Evolutionary conservation across 352 stramenopile genomes (phyloP), one percentile per base, ranked within the genome.

Genomic region (Phytophthora foliorum): DNA sequence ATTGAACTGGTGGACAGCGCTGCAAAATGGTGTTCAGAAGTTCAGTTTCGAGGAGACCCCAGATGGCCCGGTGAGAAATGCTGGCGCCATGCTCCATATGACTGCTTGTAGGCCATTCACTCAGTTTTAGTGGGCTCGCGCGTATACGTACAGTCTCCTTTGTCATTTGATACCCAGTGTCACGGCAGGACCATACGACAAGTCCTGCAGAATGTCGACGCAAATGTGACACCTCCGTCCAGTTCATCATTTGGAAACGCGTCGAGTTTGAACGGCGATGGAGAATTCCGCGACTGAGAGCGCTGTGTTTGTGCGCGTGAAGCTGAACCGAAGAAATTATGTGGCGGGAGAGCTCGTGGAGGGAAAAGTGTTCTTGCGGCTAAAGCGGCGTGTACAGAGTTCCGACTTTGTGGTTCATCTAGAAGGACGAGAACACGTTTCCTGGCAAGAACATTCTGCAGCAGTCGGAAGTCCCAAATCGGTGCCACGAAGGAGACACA

Each of bases 381-480:
- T 57, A 25, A 21, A 14, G 17, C 46, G 57, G 16, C 49, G 21
- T 27, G 29, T 74, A 14, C 48, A 57, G 6, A 58, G 17, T 24
- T 62, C 56, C 56, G 64, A 64, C 2, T 65, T 71, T 27, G 16
- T 53, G 7, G n/a, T 71, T 46, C 38, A 25, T 21, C 27, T 71
- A 2, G 54, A 65, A 24, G 57, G 57, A 14, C 25, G 38, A 46
- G 58, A 72, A 22, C 58, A 59, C 31, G 55, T 68, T 57, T 72
- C 64, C 7, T 68, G 57, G 64, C 9, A 54, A 29, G 58, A 68
- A 9, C 45, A 63, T 34, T 21, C 61, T 24, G 36, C 31, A 7
- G 38, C 34, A 14, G 16, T 32, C 17, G n/a, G 51, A 16, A 56
- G 14, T 45, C 21, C 61, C 19, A 36, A 17, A n/a, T 34, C 42